Conservation (phyloP, 1,284 basidiomycete species). For the Phlebopus sp. region DNA sequence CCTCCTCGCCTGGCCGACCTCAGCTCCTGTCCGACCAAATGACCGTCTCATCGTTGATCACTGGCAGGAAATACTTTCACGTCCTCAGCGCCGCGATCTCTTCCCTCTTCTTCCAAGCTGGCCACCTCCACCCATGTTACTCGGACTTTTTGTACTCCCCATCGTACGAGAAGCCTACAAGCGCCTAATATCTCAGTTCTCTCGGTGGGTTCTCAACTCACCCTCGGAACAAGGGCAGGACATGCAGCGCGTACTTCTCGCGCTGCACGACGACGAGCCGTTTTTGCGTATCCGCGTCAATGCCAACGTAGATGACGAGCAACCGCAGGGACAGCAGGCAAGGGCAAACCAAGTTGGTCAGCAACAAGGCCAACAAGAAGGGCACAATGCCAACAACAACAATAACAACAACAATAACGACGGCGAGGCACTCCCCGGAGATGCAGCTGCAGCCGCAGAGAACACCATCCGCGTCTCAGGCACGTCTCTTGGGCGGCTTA, state of each 20-base stretch:
- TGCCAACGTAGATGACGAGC: slow-evolving; percentile 29
- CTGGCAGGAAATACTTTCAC: not conserved
- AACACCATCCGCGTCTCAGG: slow-evolving; percentile 55
- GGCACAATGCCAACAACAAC: not conserved
- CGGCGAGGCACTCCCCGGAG: slow-evolving; percentile 13
- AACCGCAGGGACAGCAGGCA: not conserved
- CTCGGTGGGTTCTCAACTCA: slow-evolving; percentile 47
- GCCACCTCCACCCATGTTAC: slow-evolving; percentile 60
- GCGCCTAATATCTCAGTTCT: slow-evolving; percentile 39
- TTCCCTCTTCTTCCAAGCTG: slow-evolving; percentile 35
- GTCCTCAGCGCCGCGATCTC: slow-evolving; percentile 7
- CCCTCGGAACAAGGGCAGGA: slow-evolving; percentile 16
- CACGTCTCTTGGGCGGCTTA: slow-evolving; percentile 56
- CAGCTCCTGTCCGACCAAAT: slow-evolving; percentile 38
- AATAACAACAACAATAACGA: slow-evolving; percentile 3
- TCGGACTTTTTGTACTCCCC: slow-evolving; percentile 53
- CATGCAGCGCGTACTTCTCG: slow-evolving; percentile 32
- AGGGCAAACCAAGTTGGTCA: no score
- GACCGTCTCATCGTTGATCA: slow-evolving; percentile 29
- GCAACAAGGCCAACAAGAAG: slow-evolving; percentile 13
- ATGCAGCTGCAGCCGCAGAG: slow-evolving; percentile 43
- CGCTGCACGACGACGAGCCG: slow-evolving; percentile 44
- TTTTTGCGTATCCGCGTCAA: slow-evolving; percentile 48
- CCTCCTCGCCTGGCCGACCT: slow-evolving; percentile 64
- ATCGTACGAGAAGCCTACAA: slow-evolving; percentile 48